Percentiles rank a stretch among this genome's conserved stretches.
These are phyloP conservation scores for Capniomyces stellatus DNA, from an alignment of 371 early-diverging fungal genomes.

Conservation along the genomic window DNA sequence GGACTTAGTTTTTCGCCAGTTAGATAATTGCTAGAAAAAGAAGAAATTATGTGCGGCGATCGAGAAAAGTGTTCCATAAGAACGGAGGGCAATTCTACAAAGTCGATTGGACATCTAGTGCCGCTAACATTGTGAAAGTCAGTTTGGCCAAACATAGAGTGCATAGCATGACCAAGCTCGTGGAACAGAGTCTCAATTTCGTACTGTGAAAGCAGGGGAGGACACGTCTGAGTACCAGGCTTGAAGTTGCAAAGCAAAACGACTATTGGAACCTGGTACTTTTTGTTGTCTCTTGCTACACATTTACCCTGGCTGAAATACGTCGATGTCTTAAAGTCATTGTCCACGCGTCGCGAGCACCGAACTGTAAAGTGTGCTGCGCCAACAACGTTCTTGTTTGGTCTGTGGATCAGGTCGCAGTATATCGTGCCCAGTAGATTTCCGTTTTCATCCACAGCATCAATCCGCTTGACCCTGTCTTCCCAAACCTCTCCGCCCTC, in stretches of 20 bases:
- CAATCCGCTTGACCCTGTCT: slow-evolving; percentile 63
- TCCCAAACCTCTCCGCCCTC: slow-evolving; percentile 72
- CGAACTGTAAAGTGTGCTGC: slow-evolving; percentile 93
- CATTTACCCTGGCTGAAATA: background rate
- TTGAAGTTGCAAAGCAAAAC: slow-evolving; percentile 56
- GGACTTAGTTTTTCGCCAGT: slow-evolving; percentile 34
- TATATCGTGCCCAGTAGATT: slow-evolving; percentile 78
- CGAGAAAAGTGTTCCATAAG: slow-evolving; percentile 81
- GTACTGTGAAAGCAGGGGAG: slow-evolving; percentile 34
- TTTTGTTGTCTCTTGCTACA: background rate
- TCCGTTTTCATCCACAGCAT: slow-evolving; percentile 67
- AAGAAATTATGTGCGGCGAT: slow-evolving; percentile 43
- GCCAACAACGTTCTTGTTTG: slow-evolving; percentile 46
- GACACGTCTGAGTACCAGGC: slow-evolving; percentile 6
- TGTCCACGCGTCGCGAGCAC: slow-evolving; percentile 71
- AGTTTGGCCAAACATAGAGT: slow-evolving; percentile 86
- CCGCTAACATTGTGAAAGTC: slow-evolving; percentile 88
- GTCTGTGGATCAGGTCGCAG: slow-evolving; percentile 68
- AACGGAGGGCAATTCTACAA: slow-evolving; percentile 92
- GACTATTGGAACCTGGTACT: slow-evolving; percentile 54
- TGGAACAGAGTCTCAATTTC: slow-evolving; percentile 94
- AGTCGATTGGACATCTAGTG: slow-evolving; percentile 85
- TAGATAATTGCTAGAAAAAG: slow-evolving; percentile 46
- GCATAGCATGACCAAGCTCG: slow-evolving; percentile 98
- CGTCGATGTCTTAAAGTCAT: slow-evolving; percentile 33